Conservation (phyloP, 345 rosid species). For the Gossypioides kirkii region DNA sequence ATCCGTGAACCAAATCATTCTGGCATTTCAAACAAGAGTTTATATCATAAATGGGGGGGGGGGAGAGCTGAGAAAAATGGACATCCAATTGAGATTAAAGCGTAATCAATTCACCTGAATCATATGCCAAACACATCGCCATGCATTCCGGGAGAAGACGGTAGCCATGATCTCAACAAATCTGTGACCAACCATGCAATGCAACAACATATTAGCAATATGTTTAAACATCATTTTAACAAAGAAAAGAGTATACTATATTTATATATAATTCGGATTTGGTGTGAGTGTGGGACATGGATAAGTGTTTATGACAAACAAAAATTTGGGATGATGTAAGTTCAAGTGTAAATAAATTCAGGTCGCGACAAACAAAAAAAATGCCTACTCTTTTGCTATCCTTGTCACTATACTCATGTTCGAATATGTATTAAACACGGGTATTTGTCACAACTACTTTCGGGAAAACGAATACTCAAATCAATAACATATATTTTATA, state of each 20-base stretch:
- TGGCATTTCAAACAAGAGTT: slow-evolving; percentile 20
- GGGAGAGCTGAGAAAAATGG: neutral
- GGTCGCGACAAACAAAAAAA: too few species aligned
- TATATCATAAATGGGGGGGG: neutral
- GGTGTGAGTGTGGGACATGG: too few species aligned
- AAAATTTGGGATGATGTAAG: too few species aligned
- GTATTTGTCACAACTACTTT: too few species aligned
- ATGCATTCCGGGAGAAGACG: slow-evolving; percentile 81
- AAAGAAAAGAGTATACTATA: neutral
- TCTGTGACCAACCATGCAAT: slow-evolving; percentile 31
- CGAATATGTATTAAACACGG: neutral
- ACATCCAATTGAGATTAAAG: slow-evolving; percentile 1
- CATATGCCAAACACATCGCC: slow-evolving; percentile 98
- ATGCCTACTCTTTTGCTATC: too few species aligned
- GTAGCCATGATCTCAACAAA: slow-evolving; percentile 98
- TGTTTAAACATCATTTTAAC: neutral
- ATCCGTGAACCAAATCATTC: slow-evolving; percentile 78
- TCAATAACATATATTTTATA: neutral
- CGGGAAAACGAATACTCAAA: too few species aligned
- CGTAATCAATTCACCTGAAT: slow-evolving; percentile 49
- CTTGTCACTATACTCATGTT: neutral
- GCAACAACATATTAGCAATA: neutral
- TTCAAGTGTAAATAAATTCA: too few species aligned
- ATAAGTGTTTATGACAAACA: too few species aligned
- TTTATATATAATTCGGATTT: too few species aligned